These are phyloP conservation scores for Ustulina deusta DNA, from an alignment of 2,329 filamentous ascomycete species.

Conservation along the genomic window DNA sequence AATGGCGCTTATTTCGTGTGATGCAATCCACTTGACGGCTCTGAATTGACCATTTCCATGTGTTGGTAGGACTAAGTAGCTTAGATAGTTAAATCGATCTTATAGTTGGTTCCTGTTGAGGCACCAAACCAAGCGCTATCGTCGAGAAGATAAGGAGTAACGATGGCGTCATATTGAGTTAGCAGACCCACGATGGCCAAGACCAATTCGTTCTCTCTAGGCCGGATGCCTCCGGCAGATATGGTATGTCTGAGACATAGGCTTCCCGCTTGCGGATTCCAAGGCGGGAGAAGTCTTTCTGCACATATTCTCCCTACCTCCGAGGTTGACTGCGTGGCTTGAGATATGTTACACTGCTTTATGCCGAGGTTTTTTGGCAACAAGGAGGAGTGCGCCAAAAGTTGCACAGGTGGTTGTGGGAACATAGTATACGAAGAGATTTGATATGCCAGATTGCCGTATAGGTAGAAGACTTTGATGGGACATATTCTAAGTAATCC, in stretches of 20 bases:
- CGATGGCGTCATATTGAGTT: conserved; percentile 25
- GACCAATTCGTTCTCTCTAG: neutral
- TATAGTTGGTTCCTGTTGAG: conserved; percentile 10
- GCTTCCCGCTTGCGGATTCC: conserved; percentile 16
- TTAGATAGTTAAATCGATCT: neutral
- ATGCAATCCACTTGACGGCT: conserved; percentile 36
- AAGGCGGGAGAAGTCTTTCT: conserved; percentile 28
- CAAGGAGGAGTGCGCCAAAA: conserved; percentile 26
- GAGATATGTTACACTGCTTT: conserved; percentile 23
- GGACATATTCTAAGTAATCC: conserved; percentile 1
- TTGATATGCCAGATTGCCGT: neutral
- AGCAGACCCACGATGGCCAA: conserved; percentile 5
- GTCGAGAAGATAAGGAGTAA: conserved; percentile 28
- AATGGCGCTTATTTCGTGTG: conserved; percentile 36
- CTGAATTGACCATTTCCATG: conserved; percentile 9
- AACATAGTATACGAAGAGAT: conserved; percentile 1
- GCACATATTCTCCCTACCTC: conserved; percentile 16
- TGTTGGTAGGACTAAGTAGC: conserved; percentile 2
- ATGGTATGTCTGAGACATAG: conserved; percentile 45
- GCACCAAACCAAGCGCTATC: conserved; percentile 38
- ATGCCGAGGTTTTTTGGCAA: conserved; percentile 15
- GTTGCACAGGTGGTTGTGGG: conserved; percentile 39
- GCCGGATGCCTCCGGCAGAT: conserved; percentile 34
- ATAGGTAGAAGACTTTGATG: neutral
- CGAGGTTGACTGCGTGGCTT: conserved; percentile 11